These are phyloP conservation scores for Apocynum venetum DNA, from an alignment of 257 asterid genomes.

Conservation along the genomic window DNA sequence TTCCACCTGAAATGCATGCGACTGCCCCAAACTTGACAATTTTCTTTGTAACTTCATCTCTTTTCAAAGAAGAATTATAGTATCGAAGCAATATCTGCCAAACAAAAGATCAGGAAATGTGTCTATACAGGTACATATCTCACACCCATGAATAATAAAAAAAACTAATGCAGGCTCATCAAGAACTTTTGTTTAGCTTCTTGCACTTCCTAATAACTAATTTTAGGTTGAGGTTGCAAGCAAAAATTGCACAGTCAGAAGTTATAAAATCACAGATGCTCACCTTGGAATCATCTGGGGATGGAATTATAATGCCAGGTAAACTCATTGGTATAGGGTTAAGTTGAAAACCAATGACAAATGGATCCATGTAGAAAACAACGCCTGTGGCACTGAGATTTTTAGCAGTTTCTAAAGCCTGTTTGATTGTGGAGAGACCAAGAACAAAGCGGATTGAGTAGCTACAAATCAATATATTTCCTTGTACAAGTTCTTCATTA, in stretches of 20 bases:
- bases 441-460: slow-evolving; percentile 96
- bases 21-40: slow-evolving; percentile 69
- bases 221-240: background rate
- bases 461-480: slow-evolving; percentile 90
- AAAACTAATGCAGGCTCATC: background rate
- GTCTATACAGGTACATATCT: background rate
- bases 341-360: slow-evolving; percentile 83
- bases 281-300: slow-evolving; percentile 87
- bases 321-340: slow-evolving; percentile 78
- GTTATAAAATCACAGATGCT: slow-evolving; percentile 23
- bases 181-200: background rate
- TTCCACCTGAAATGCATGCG: slow-evolving; percentile 82
- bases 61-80: slow-evolving; percentile 69
- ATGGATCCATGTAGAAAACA: slow-evolving; percentile 95
- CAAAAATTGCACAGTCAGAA: slow-evolving; percentile 1
- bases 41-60: slow-evolving; percentile 51
- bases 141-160: background rate
- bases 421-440: slow-evolving; percentile 87
- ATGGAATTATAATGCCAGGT: slow-evolving; percentile 89
- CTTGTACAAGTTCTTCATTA: slow-evolving; percentile 54
- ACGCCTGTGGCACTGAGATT: slow-evolving; percentile 88
- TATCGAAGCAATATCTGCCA: slow-evolving; percentile 72
- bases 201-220: background rate
- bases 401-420: slow-evolving; percentile 74
- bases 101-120: slow-evolving; percentile 9